Percentiles rank a stretch among this genome's conserved stretches.
Evolutionary conservation across 495 filamentous ascomycete species (phyloP).

Genomic region (Polyplosphaeria fusca): DNA sequence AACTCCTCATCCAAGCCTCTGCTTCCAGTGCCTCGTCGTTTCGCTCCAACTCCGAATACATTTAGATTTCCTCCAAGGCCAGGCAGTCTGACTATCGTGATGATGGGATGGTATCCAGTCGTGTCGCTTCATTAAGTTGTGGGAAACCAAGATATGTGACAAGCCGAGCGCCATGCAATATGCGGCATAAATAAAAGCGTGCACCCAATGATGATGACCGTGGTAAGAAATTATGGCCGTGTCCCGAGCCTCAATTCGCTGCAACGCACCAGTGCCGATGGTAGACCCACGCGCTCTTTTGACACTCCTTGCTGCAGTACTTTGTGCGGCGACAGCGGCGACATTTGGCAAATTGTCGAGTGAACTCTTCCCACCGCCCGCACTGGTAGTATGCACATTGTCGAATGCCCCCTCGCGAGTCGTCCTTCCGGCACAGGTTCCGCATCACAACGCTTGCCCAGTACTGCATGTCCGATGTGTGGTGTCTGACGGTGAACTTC

Average conservation of each 20-base stretch:
- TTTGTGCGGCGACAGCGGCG: conserved; percentile 94
- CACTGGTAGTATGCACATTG: conserved; percentile 98
- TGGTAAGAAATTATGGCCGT: conserved; percentile 4
- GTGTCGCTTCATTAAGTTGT: conserved; percentile 32
- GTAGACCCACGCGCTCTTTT: conserved; percentile 97
- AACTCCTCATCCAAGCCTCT: not conserved
- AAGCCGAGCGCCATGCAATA: conserved; percentile 33
- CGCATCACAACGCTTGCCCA: conserved; percentile 99
- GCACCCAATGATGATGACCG: conserved; percentile 23
- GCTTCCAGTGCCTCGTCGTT: not conserved
- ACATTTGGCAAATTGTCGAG: conserved; percentile 96
- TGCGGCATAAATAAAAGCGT: conserved; percentile 31
- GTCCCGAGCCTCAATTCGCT: conserved; percentile 47
- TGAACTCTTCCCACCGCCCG: conserved; percentile 95
- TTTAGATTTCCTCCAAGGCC: conserved; percentile 31
- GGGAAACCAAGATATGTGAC: conserved; percentile 21
- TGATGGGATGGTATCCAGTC: conserved; percentile 24
- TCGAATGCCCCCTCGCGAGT: conserved; percentile 85
- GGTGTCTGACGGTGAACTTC: conserved; percentile 93
- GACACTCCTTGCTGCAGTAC: conserved; percentile 99
- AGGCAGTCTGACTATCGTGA: conserved; percentile 24
- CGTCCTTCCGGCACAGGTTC: conserved; percentile 97
- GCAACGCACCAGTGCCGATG: conserved; percentile 97
- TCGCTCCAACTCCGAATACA: conserved; percentile 28
- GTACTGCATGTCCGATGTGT: conserved; percentile 96